Evolutionary conservation across 148 eudicot genomes (phyloP), one percentile per base, ranked within the genome.

Genomic region (Beta vulgaris): DNA sequence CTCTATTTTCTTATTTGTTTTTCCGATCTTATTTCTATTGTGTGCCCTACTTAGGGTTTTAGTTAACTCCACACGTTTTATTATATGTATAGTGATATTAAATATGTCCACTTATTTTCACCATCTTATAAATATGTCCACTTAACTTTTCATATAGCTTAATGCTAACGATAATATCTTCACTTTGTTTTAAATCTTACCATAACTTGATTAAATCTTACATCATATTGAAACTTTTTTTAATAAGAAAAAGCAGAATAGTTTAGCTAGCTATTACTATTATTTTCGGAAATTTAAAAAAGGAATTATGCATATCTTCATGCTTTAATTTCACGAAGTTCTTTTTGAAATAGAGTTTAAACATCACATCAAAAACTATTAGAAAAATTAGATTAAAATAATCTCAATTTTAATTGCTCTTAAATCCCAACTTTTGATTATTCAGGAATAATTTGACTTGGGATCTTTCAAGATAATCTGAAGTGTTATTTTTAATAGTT

Each of bases 1-100:
- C 15, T 14, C 21, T 25, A 6, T 11, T 0, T 37, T 7, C 23
- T 1, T 1, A 15, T 1, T 61, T 19, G 3, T 16, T 11, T 26
- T 61, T 39, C 9, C n/a, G 11, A 3, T 66, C 25, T 14, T 0
- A 58, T 58, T 58, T 26, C 9, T 28, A 19, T 5, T 42, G 49
- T 43, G 53, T 67, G 71, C 71, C 71, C 71, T 67, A 67, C 71
- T 61, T 67, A 67, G 71, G 71, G 51, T 67, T 67, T 67, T 42
- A 42, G 4, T 67, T 11, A 40, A 26, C 26, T 67, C 68, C 68
- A 64, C 44, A 64, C 37, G 68, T 64, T 46, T 21, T 19, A 51
- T 51, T 51, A 51, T 25, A 23, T 51, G 1, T 6, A 19, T 60
- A 60, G 35, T 15, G 18, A 19, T 37, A 60, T 29, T 60, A 31